Evolutionary conservation across 441 rosid genomes (phyloP).

Genomic region (Euphorbia neoarborescens): DNA sequence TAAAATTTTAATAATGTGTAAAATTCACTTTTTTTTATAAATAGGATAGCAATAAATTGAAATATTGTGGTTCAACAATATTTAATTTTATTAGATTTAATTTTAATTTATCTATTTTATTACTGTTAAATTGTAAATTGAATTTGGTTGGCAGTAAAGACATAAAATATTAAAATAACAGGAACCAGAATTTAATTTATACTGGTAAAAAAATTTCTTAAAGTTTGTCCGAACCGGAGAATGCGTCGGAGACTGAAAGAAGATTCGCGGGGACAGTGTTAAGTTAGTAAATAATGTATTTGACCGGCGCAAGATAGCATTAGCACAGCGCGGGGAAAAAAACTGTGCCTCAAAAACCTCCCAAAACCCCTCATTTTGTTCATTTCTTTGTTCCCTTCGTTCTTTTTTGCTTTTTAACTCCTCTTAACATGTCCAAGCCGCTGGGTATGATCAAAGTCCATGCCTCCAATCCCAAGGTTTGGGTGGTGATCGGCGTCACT

Average conservation of each 20-base stretch:
- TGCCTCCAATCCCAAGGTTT: slow-evolving; percentile 56
- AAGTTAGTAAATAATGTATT: too few relatives aligned
- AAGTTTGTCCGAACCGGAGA: background rate
- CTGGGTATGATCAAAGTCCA: slow-evolving; percentile 37
- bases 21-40: too few relatives aligned
- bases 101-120: too few relatives aligned
- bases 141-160: too few relatives aligned
- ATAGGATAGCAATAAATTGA: too few relatives aligned
- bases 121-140: too few relatives aligned
- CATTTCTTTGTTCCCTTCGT: background rate
- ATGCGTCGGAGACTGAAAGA: background rate
- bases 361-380: slow-evolving; percentile 22
- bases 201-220: too few relatives aligned
- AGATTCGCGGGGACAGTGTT: background rate
- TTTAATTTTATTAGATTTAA: too few relatives aligned
- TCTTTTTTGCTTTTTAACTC: background rate
- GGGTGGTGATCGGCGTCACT: slow-evolving; percentile 68
- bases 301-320: slow-evolving; percentile 4
- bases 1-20: too few relatives aligned
- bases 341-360: slow-evolving; percentile 20
- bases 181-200: background rate
- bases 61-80: too few relatives aligned
- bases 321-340: background rate
- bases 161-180: too few relatives aligned
- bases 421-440: slow-evolving; percentile 34